A percentile compares a stretch with the other conserved stretches of the same genome.
Evolutionary conservation across 345 rosid genomes (phyloP).

Genomic region (Noccaea bulbosa): DNA sequence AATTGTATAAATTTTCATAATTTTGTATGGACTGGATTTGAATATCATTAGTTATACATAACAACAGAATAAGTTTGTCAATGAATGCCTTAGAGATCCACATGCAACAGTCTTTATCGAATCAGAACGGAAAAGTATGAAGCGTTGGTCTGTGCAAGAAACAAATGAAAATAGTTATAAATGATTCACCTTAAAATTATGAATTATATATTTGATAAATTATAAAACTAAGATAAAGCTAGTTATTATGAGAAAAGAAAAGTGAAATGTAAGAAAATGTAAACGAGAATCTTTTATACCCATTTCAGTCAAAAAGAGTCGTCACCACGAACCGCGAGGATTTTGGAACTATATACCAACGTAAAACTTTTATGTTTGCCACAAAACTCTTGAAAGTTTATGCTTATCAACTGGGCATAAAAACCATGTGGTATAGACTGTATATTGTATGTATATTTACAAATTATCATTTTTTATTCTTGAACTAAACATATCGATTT

Average conservation of each 20-base stretch:
- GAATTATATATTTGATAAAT: not conserved
- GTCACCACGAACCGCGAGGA: conserved; percentile 7
- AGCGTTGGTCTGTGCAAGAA: conserved; percentile 35
- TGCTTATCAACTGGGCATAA: not conserved
- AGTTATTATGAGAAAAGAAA: not conserved
- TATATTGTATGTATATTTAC: not conserved
- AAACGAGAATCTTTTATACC: not conserved
- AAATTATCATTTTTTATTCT: not conserved
- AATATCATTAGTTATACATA: not conserved
- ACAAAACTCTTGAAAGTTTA: not conserved
- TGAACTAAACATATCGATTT: conserved; percentile 7
- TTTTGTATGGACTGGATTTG: conserved; percentile 18
- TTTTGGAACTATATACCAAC: conserved; percentile 29
- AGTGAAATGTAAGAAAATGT: conserved; percentile 3
- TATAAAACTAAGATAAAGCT: not conserved
- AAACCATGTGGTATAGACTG: not conserved
- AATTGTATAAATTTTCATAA: conserved; percentile 18
- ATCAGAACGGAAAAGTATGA: conserved; percentile 34
- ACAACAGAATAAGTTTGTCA: conserved; percentile 16
- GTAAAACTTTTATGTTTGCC: conserved; percentile 21
- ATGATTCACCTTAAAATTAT: not conserved
- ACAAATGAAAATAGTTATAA: conserved; percentile 23
- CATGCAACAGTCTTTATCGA: conserved; percentile 37
- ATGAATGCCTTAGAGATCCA: conserved; percentile 23
- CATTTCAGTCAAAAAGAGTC: not conserved